Base-by-base conservation (phyloP, 192 early-diverging fungal species). In the Kickxella alabastrina region DNA sequence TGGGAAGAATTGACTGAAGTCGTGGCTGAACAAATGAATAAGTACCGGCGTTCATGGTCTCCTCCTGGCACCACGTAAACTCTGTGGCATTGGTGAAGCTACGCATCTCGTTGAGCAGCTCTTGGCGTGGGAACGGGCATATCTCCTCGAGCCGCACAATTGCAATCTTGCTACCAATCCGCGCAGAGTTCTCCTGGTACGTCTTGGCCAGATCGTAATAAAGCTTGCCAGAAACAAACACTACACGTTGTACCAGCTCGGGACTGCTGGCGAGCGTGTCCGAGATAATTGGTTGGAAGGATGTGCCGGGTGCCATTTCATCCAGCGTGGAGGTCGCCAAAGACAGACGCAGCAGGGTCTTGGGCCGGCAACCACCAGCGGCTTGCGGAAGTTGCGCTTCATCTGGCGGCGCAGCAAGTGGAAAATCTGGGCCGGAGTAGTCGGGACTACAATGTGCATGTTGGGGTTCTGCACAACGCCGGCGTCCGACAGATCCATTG, bases 401-500 rank as follows among this genome's bases (percentile, higher is more conserved):
- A 94, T 87, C 77, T 98, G 95, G 32, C 95, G 83, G 29, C 95
- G 82, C n/a, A 98, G 72, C 31, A 92, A 74, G 65, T 98, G 95
- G 82, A 96, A 98, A 66, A 92, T 92, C 64, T 98, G 93, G 2
- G 92, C 92, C 0, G 95, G 95, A 2, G 88, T 91, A 13, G 93
- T 95, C n/a, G 88, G 89, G 39, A 92, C 86, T 2, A 84, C 90
- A 13, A 97, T 83, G 54, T 93, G 92, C 88, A 95, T 89, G 67
- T 97, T 97, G 26, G 89, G 85, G 72, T 94, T 91, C 46, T 79
- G 82, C 23, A 75, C 64, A 37, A 70, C 43, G 17, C 41, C 65
- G n/a, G 69, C 49, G 17, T 68, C 68, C 2, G 68, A 62, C 38
- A 86, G 73, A 57, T 92, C 78, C 61, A 86, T 86, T 24, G 81